A percentile compares a stretch with the other conserved stretches of the same genome.
phyloP scores from a whole-genome alignment of 139 green algal genomes.

The Chlorella sorokiniana region DNA sequence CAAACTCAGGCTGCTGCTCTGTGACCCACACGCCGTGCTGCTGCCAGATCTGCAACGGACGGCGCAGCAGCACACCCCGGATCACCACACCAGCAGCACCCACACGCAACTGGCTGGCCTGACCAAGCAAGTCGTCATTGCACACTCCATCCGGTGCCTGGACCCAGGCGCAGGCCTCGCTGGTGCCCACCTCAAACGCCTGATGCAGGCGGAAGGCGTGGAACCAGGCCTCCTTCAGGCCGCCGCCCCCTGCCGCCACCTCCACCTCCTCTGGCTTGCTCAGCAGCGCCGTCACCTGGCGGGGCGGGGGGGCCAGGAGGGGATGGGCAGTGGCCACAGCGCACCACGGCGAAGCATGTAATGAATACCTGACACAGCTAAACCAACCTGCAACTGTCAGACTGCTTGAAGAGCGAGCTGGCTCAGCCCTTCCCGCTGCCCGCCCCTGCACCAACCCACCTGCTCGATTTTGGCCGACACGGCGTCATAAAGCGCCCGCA shows the following conservation, averaged over 20 bases:
- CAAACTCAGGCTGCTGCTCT: conserved; percentile 67
- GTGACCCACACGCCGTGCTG: conserved; percentile 77
- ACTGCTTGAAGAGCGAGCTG: neutral
- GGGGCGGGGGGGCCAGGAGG: no score
- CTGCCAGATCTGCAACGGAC: conserved; percentile 81
- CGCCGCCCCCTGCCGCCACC: conserved; percentile 40
- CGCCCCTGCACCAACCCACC: conserved; percentile 31
- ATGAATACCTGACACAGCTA: neutral
- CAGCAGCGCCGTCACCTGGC: conserved; percentile 50
- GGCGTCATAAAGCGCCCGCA: conserved; percentile 65
- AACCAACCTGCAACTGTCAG: neutral
- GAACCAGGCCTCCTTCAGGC: conserved; percentile 63
- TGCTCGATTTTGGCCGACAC: conserved; percentile 43
- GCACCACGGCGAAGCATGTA: neutral
- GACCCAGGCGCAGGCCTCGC: neutral
- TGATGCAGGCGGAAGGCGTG: conserved; percentile 71
- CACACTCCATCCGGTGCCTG: neutral
- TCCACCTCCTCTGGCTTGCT: conserved; percentile 53
- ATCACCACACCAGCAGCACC: neutral
- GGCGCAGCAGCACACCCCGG: no score
- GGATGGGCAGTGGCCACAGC: neutral
- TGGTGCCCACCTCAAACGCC: conserved; percentile 30
- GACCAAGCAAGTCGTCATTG: neutral
- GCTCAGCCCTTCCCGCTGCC: neutral
- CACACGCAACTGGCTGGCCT: neutral